phyloP scores from a whole-genome alignment of 2,329 filamentous ascomycete genomes.

The Talaromyces sp. region DNA sequence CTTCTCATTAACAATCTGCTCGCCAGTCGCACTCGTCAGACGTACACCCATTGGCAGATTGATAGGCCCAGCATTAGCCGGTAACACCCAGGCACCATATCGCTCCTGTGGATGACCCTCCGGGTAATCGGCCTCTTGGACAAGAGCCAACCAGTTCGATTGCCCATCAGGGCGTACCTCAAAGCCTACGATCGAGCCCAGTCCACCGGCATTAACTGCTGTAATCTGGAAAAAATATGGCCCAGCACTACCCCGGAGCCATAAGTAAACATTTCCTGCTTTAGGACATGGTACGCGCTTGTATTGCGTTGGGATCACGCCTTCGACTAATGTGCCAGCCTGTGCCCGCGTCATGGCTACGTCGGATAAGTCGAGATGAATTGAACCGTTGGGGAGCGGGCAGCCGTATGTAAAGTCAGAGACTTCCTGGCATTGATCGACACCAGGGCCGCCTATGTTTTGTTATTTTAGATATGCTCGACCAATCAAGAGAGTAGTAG shows the following conservation, averaged over 20 bases:
- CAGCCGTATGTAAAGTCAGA: conserved; percentile 9
- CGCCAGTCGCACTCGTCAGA: conserved; percentile 6
- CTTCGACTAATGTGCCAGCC: conserved; percentile 1
- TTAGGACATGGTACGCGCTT: conserved; percentile 12
- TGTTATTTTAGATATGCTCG: background rate
- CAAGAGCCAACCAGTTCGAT: conserved; percentile 4
- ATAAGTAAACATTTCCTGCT: conserved; percentile 9
- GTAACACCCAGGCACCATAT: conserved; percentile 7
- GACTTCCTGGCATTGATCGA: conserved; percentile 12
- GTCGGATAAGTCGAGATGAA: conserved; percentile 5
- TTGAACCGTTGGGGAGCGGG: conserved; percentile 6
- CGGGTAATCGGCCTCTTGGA: conserved; percentile 10
- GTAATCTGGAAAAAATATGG: conserved; percentile 11
- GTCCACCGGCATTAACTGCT: conserved; percentile 6
- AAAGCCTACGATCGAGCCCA: conserved; percentile 9
- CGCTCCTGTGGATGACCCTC: conserved; percentile 13
- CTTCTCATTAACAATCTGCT: conserved; percentile 10
- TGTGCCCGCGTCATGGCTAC: conserved; percentile 11
- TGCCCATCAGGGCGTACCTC: conserved; percentile 8
- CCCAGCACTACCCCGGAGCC: conserved; percentile 4
- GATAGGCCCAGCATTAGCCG: background rate
- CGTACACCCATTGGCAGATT: conserved; percentile 7
- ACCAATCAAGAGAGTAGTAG: background rate
- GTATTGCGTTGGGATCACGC: conserved; percentile 10
- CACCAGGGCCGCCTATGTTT: conserved; percentile 5